These are phyloP conservation scores for Pythium rhizo-oryzae DNA, from an alignment of 352 stramenopile species.

Conservation along the genomic window DNA sequence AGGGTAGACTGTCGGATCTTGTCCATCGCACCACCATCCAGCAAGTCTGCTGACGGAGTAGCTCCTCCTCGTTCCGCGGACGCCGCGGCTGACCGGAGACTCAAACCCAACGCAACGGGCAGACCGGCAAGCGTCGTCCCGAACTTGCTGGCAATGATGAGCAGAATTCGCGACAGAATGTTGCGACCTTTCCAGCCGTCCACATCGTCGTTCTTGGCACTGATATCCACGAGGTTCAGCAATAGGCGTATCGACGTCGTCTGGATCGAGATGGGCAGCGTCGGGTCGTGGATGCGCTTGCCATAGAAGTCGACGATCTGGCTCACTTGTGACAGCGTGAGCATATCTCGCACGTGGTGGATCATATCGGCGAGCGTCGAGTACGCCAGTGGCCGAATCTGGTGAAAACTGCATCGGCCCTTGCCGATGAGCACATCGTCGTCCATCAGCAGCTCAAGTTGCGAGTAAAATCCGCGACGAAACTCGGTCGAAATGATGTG, in stretches of 20 bases:
- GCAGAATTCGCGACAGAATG: slow-evolving; percentile 90
- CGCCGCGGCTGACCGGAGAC: slow-evolving; percentile 33
- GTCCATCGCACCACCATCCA: slow-evolving; percentile 87
- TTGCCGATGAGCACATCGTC: slow-evolving; percentile 94
- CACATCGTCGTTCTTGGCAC: slow-evolving; percentile 94
- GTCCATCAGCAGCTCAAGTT: slow-evolving; percentile 96
- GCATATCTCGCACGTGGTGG: slow-evolving; percentile 94
- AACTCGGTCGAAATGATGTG: slow-evolving; percentile 99
- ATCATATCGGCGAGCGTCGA: slow-evolving; percentile 98
- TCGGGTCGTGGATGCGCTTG: slow-evolving; percentile 93
- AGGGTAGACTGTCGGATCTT: slow-evolving; percentile 87
- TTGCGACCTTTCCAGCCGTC: slow-evolving; percentile 89
- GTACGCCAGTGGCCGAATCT: slow-evolving; percentile 95
- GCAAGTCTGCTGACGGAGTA: slow-evolving; percentile 39
- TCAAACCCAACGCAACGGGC: slow-evolving; percentile 63
- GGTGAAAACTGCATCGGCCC: slow-evolving; percentile 78
- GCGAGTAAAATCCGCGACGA: slow-evolving; percentile 94
- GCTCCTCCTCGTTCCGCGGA: slow-evolving; percentile 2
- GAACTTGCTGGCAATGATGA: slow-evolving; percentile 96
- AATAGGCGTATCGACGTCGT: slow-evolving; percentile 95
- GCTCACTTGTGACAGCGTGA: slow-evolving; percentile 95
- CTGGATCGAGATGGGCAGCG: slow-evolving; percentile 95
- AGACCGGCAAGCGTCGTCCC: slow-evolving; percentile 82
- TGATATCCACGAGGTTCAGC: slow-evolving; percentile 97
- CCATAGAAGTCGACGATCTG: slow-evolving; percentile 95